Percentiles rank a stretch among this genome's conserved stretches.
phyloP scores from a whole-genome alignment of 1,139 yeast species.

The Debaryomyces singareniensis region DNA sequence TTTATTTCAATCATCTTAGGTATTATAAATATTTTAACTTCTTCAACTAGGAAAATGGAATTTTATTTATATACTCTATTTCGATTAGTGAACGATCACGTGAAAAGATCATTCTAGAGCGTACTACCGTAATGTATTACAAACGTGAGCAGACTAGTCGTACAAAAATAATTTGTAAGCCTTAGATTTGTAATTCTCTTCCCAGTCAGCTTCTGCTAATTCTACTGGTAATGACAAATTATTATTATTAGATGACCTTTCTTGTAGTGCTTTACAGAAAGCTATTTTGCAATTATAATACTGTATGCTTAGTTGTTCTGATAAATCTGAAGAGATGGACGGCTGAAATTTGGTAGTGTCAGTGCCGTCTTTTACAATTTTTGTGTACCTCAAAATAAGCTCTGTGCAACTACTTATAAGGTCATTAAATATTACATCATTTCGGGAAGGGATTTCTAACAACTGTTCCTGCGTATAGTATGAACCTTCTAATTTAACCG shows the following conservation, averaged over 20 bases:
- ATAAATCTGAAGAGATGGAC: too few relatives aligned
- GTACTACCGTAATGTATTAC: too few relatives aligned
- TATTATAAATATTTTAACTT: too few relatives aligned
- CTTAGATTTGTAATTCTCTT: neutral
- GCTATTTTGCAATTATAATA: neutral
- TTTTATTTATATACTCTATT: too few relatives aligned
- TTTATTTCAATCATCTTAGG: conserved; percentile 37
- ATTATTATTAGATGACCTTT: neutral
- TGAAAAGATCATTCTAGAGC: too few relatives aligned
- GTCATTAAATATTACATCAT: neutral
- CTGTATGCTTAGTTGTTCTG: neutral
- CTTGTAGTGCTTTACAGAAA: neutral
- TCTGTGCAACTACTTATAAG: too few relatives aligned
- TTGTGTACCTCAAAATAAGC: too few relatives aligned
- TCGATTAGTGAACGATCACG: too few relatives aligned
- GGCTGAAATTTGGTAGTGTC: too few relatives aligned
- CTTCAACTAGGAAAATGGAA: too few relatives aligned
- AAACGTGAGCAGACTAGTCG: too few relatives aligned
- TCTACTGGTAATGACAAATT: neutral
- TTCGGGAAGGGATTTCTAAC: conserved; percentile 2
- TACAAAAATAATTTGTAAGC: neutral
- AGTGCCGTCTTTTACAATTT: too few relatives aligned
- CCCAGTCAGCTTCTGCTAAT: neutral
- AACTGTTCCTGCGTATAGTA: conserved; percentile 5
- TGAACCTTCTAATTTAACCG: conserved; percentile 8